Base-by-base conservation (phyloP, 306 rosid genomes). In the Sophora flavescens region DNA sequence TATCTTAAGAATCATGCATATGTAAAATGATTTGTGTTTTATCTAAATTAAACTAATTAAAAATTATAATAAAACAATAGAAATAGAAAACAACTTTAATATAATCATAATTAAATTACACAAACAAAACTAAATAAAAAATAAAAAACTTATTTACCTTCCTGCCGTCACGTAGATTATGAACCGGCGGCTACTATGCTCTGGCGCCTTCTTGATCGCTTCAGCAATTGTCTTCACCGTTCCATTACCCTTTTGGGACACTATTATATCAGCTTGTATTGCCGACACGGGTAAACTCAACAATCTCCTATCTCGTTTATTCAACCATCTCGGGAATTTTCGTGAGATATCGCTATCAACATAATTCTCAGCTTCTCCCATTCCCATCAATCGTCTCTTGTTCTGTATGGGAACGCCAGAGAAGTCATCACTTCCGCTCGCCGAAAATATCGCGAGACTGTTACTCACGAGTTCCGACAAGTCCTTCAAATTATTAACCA, bases 101-200 rank as follows among this genome's bases (percentile, higher is more conserved):
- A 3, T 13, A 0, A 44, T 44, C 50, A 44, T 3, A 44, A 44
- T 47, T 12, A 50, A 47, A 70, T 33, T 69, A 56, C 8, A 8
- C 57, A 45, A 77, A 44, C 4, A 12, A 22, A 3, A 35, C 0
- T 6, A 3, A 3, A n/a, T n/a, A n/a, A 16, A n/a, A n/a, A 44
- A 48, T 7, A 50, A 4, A 51, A 50, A 4, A 51, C 10, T 26
- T n/a, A 84, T 38, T 86, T 94, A 92, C 99, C 96, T 91, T 91
- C 97, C 99, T 72, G 91, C 95, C 86, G 35, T 92, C 15, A 96
- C 87, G 88, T 90, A 87, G 18, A 96, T 92, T 11, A 96, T 72
- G 45, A 84, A 83, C 13, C 98, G 84, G 1, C 80, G 92, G 9
- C 0, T 14, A 53, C 97, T 74, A 9, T 78, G 72, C 50, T 90